phyloP scores from a whole-genome alignment of 768 basidiomycete genomes.

The Boletus edulis region DNA sequence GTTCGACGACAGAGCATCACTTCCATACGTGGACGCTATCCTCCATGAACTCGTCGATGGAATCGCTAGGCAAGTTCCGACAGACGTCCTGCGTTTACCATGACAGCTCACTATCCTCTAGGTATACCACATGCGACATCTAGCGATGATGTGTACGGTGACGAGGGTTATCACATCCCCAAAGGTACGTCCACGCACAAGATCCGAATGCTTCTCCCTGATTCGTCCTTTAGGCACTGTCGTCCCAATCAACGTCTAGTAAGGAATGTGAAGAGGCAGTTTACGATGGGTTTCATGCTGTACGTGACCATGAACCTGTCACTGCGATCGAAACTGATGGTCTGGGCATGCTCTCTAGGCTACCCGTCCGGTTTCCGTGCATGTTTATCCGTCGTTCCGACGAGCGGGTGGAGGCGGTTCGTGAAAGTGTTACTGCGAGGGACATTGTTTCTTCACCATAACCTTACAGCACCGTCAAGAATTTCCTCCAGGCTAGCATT shows the following conservation, averaged over 20 bases:
- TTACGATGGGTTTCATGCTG: slow-evolving; percentile 23
- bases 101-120: background rate
- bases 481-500: background rate
- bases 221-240: slow-evolving; percentile 21
- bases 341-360: background rate
- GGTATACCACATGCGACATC: slow-evolving; percentile 26
- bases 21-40: slow-evolving; percentile 45
- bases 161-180: slow-evolving; percentile 39
- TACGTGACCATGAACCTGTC: slow-evolving; percentile 1
- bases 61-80: slow-evolving; percentile 17
- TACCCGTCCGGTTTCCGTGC: slow-evolving; percentile 24
- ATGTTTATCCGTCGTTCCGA: slow-evolving; percentile 18
- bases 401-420: slow-evolving; percentile 4
- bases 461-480: background rate
- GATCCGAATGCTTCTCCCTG: background rate
- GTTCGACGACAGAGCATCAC: slow-evolving; percentile 23
- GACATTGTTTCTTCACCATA: too few relatives aligned
- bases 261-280: slow-evolving; percentile 17
- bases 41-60: slow-evolving; percentile 36
- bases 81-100: background rate
- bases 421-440: background rate
- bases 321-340: background rate
- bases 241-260: slow-evolving; percentile 37
- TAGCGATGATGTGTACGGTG: slow-evolving; percentile 20
- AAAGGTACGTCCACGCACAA: slow-evolving; percentile 25